Conservation (phyloP, 2,329 filamentous ascomycete genomes). For the Thermochaetoides dissita region DNA sequence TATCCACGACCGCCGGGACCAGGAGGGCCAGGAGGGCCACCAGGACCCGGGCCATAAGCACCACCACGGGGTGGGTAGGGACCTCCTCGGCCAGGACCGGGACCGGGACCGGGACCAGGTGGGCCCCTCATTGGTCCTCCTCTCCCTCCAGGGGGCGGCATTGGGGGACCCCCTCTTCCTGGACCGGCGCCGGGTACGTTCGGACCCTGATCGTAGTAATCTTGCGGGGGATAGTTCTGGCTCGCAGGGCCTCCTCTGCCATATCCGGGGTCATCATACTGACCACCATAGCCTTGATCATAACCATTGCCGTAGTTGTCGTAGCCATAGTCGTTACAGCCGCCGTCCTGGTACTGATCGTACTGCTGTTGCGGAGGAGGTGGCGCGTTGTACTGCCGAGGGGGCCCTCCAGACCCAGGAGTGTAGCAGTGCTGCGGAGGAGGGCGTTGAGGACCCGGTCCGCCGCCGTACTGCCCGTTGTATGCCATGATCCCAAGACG, state of each 20-base stretch:
- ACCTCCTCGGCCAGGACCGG: conserved; percentile 24
- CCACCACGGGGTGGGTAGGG: conserved; percentile 25
- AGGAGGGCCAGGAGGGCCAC: conserved; percentile 14
- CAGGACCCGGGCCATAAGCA: conserved; percentile 19
- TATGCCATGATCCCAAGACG: conserved; percentile 31
- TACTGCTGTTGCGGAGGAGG: conserved; percentile 21
- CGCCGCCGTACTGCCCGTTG: conserved; percentile 31
- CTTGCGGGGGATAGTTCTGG: conserved; percentile 26
- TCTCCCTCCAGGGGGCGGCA: conserved; percentile 25
- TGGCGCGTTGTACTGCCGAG: conserved; percentile 22
- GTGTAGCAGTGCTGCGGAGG: conserved; percentile 25
- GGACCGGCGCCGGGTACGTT: conserved; percentile 18
- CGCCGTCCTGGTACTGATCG: conserved; percentile 33
- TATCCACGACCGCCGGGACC: conserved; percentile 22
- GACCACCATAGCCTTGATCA: conserved; percentile 21
- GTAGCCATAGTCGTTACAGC: conserved; percentile 32
- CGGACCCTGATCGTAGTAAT: conserved; percentile 27
- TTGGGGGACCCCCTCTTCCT: conserved; percentile 27
- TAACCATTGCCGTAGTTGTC: conserved; percentile 29
- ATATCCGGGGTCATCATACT: conserved; percentile 33
- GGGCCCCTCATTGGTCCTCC: conserved; percentile 30
- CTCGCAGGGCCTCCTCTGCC: conserved; percentile 25
- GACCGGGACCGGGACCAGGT: conserved; percentile 23
- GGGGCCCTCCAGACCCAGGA: conserved; percentile 16
- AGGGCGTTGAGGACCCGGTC: conserved; percentile 29